phyloP scores from a whole-genome alignment of 2,329 filamentous ascomycete species.

The Epichloe sp. region DNA sequence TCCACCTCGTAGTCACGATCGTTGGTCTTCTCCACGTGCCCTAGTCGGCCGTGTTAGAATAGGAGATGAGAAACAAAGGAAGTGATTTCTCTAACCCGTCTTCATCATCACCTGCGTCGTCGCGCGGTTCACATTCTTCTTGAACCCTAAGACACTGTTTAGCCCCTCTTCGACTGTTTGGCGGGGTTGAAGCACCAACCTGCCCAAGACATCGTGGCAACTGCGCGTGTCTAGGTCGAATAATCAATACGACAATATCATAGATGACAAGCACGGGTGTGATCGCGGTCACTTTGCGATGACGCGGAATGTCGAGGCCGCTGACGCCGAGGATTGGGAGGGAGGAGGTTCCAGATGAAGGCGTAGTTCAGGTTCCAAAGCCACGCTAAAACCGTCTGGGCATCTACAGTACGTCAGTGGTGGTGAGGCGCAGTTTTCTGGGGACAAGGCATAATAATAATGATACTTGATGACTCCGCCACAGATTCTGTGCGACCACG shows the following conservation, averaged over 20 bases:
- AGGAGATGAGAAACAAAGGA: too few relatives aligned
- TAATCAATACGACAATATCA: neutral
- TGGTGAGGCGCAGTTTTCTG: conserved; percentile 5
- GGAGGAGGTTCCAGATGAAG: neutral
- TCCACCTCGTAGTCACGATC: conserved; percentile 98
- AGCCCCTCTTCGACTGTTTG: conserved; percentile 13
- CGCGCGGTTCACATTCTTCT: conserved; percentile 96
- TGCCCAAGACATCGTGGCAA: conserved; percentile 54
- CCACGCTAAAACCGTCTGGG: conserved; percentile 18
- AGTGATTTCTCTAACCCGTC: conserved; percentile 46
- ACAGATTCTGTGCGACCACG: conserved; percentile 12
- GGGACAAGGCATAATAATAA: neutral
- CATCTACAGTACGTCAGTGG: conserved; percentile 14
- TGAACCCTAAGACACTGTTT: conserved; percentile 30
- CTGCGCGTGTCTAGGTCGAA: conserved; percentile 3
- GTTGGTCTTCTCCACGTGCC: conserved; percentile 96
- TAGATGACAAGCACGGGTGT: neutral
- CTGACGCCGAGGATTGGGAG: neutral
- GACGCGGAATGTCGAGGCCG: neutral
- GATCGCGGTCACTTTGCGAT: neutral
- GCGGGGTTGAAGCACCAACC: conserved; percentile 31
- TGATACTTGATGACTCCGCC: conserved; percentile 4
- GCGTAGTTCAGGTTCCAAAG: conserved; percentile 15
- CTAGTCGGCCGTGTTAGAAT: conserved; percentile 24
- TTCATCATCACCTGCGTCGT: conserved; percentile 99